phyloP scores from a whole-genome alignment of 2,329 filamentous ascomycete genomes.

The Scytalidium sp. region DNA sequence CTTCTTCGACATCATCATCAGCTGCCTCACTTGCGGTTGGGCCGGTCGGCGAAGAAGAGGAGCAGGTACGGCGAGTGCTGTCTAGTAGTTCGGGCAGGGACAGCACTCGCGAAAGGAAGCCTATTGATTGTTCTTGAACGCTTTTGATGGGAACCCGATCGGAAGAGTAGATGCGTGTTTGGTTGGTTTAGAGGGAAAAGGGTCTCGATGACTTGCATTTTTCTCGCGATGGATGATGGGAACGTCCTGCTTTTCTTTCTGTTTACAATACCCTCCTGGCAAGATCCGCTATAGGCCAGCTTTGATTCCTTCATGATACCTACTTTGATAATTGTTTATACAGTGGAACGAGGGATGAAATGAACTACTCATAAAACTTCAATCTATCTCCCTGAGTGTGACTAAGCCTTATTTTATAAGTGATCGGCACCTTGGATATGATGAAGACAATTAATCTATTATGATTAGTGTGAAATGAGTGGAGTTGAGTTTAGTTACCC shows the following conservation, averaged over 20 bases:
- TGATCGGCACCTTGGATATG: no score
- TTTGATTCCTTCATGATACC: background rate
- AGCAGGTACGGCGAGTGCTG: background rate
- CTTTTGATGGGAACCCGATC: no score
- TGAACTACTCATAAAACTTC: background rate
- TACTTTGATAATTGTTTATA: background rate
- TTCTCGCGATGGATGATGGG: background rate
- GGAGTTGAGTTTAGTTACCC: no score
- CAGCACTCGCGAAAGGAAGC: no score
- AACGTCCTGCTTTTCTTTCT: background rate
- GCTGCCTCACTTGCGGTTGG: conserved; percentile 19
- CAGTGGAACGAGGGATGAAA: background rate
- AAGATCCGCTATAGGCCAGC: background rate
- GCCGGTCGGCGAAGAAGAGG: conserved; percentile 20
- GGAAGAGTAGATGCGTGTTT: no score
- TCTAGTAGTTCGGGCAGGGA: background rate
- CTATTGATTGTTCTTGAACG: no score
- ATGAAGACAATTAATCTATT: no score
- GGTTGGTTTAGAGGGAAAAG: background rate
- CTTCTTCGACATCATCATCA: background rate
- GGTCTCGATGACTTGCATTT: no score
- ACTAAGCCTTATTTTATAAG: no score
- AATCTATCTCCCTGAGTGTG: background rate
- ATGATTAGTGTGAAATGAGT: no score
- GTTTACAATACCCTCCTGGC: background rate